A percentile compares a stretch with the other conserved stretches of the same genome.
Conservation (phyloP, 768 basidiomycete species). For the Termitomyces sp. region DNA sequence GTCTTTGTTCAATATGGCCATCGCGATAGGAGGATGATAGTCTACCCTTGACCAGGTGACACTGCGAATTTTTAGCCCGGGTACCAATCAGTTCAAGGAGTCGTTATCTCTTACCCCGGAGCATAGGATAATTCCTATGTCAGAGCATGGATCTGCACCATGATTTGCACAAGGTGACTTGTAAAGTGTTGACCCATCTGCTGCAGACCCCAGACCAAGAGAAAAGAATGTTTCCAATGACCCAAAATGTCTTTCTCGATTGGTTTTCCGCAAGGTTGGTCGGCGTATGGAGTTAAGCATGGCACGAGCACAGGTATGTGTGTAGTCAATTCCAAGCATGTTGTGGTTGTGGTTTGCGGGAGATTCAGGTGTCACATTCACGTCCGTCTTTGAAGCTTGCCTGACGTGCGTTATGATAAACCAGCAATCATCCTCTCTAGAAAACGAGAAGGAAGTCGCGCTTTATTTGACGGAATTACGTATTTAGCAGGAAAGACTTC, state of each 20-base stretch:
- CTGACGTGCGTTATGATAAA: neutral
- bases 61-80: neutral
- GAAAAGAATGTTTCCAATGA: conserved; percentile 22
- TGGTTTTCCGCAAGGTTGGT: conserved; percentile 1
- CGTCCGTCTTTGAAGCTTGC: neutral
- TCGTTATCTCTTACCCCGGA: conserved; percentile 17
- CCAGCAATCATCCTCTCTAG: neutral
- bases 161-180: conserved; percentile 18
- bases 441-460: neutral
- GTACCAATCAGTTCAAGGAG: neutral
- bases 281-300: conserved; percentile 18
- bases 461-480: neutral
- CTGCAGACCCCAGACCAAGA: conserved; percentile 23
- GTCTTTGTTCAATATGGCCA: neutral
- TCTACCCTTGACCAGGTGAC: conserved; percentile 6
- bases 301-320: conserved; percentile 15
- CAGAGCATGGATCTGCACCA: neutral
- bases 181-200: conserved; percentile 13
- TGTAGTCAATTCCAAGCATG: conserved; percentile 17
- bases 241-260: conserved; percentile 5
- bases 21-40: too few species aligned
- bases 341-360: neutral
- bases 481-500: neutral
- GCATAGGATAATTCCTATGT: conserved; percentile 16
- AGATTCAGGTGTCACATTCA: neutral